Evolutionary conservation across 192 early-diverging fungal genomes (phyloP).

Genomic region (Rhizoclosmatium sp.): DNA sequence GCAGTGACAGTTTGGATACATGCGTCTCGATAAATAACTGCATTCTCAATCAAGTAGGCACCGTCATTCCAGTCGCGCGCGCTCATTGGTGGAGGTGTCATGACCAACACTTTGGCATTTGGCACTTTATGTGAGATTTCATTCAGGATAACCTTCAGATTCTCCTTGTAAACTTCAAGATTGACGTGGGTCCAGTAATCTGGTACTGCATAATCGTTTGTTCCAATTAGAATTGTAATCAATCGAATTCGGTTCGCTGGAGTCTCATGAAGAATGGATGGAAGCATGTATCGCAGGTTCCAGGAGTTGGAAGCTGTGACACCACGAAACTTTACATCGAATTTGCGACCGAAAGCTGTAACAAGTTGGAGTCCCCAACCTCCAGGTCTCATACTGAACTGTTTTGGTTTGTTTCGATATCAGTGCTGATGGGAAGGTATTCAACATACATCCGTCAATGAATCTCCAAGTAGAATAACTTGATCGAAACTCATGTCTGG

Average conservation of each 20-base stretch:
- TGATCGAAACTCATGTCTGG: conserved; percentile 3
- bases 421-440: neutral
- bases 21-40: conserved; percentile 33
- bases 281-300: neutral
- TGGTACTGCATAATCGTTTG: conserved; percentile 37
- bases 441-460: conserved; percentile 4
- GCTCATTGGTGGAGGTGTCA: conserved; percentile 74
- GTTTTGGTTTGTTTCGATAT: neutral
- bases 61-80: conserved; percentile 44
- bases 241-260: neutral
- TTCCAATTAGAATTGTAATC: neutral
- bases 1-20: conserved; percentile 23
- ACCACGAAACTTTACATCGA: conserved; percentile 2
- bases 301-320: neutral
- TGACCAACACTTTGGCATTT: conserved; percentile 65
- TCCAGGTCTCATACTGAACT: neutral
- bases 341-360: neutral
- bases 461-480: neutral
- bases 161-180: conserved; percentile 57
- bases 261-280: neutral
- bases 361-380: neutral
- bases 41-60: conserved; percentile 19
- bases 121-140: conserved; percentile 65
- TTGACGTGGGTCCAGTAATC: conserved; percentile 60
- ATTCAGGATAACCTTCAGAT: conserved; percentile 64